These are phyloP conservation scores for Juglanconis sp. DNA, from an alignment of 2,329 filamentous ascomycete genomes.

Conservation along the genomic window DNA sequence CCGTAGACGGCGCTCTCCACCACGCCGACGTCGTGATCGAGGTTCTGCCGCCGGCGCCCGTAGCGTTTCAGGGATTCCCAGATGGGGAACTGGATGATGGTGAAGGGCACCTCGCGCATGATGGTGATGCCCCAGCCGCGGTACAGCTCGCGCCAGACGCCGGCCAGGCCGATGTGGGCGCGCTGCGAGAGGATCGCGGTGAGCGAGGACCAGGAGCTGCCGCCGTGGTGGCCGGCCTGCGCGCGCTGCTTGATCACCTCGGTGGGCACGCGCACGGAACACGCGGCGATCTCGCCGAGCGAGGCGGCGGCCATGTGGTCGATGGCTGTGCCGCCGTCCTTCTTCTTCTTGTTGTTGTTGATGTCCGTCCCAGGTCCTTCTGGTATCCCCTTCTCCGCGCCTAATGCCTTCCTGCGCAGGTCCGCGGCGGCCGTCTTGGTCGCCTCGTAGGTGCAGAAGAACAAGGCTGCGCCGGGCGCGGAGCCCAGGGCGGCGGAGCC, in stretches of 20 bases:
- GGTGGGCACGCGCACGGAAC: constrained; percentile 86
- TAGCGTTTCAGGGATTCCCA: constrained; percentile 90
- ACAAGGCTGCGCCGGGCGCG: constrained; percentile 89
- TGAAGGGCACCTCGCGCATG: constrained; percentile 94
- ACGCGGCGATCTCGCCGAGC: constrained; percentile 86
- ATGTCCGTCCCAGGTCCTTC: constrained; percentile 19
- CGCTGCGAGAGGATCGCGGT: constrained; percentile 62
- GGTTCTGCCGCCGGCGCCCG: constrained; percentile 36
- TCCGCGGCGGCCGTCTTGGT: constrained; percentile 55
- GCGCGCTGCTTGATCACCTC: constrained; percentile 97
- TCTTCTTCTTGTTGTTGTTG: neutral
- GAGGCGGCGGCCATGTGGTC: constrained; percentile 83
- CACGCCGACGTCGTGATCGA: constrained; percentile 54
- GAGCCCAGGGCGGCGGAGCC: constrained; percentile 87
- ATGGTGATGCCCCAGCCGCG: constrained; percentile 90
- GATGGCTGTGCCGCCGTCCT: constrained; percentile 23
- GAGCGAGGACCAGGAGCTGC: constrained; percentile 64
- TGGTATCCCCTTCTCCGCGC: neutral
- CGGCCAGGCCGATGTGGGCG: constrained; percentile 38
- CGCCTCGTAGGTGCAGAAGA: constrained; percentile 92
- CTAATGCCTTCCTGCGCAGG: neutral
- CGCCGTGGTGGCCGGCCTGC: constrained; percentile 79
- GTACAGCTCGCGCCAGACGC: constrained; percentile 82
- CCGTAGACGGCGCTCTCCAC: constrained; percentile 82
- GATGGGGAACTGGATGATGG: constrained; percentile 92